Evolutionary conservation across 2,329 filamentous ascomycete genomes (phyloP).

Genomic region (Epichloe sylvatica): DNA sequence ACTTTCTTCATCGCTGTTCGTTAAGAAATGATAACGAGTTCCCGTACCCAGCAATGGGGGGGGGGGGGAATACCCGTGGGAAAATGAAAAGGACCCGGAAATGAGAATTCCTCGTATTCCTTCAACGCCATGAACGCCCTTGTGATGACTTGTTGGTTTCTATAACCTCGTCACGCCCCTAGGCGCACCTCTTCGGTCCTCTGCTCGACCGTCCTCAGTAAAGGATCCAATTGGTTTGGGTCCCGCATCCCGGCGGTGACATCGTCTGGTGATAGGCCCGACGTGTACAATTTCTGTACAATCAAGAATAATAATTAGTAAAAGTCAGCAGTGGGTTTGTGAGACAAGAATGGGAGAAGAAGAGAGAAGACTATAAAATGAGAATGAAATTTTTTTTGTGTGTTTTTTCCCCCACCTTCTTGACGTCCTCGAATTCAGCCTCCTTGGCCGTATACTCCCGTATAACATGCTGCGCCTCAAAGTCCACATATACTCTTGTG

Average conservation of each 20-base stretch:
- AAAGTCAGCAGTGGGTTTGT: background rate
- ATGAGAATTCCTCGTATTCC: too few relatives aligned
- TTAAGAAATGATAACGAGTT: too few relatives aligned
- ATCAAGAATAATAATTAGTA: background rate
- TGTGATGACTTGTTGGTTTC: background rate
- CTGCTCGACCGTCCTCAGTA: constrained; percentile 59
- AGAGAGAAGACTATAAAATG: background rate
- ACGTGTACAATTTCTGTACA: constrained; percentile 32
- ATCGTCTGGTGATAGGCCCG: constrained; percentile 50
- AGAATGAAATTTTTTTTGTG: too few relatives aligned
- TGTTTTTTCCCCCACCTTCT: constrained; percentile 42
- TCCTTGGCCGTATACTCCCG: constrained; percentile 87
- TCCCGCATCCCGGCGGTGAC: constrained; percentile 66
- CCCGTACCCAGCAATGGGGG: background rate
- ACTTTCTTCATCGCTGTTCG: too few relatives aligned
- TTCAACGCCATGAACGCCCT: constrained; percentile 1
- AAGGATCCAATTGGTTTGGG: constrained; percentile 56
- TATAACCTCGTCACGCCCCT: background rate
- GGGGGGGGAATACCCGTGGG: background rate
- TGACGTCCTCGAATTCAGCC: constrained; percentile 62
- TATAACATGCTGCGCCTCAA: constrained; percentile 62
- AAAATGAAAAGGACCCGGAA: background rate
- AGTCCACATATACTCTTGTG: constrained; percentile 85
- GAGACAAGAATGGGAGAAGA: constrained; percentile 4
- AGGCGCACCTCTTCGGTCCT: constrained; percentile 37